Conservation (phyloP, 2,329 filamentous ascomycete genomes). For the Metarhizium humberi region DNA sequence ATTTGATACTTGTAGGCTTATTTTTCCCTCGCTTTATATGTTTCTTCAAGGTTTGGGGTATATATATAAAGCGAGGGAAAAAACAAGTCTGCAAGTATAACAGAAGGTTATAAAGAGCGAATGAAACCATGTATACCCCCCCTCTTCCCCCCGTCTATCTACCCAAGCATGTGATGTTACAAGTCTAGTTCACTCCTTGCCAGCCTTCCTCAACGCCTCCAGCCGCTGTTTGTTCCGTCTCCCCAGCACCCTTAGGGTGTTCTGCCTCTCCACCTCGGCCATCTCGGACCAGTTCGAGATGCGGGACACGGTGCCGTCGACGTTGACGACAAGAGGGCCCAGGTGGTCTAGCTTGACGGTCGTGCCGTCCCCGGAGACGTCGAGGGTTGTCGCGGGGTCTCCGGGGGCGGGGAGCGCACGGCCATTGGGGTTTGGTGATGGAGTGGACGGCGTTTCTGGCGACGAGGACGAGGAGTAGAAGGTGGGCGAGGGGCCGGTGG, state of each 20-base stretch:
- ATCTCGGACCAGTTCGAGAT: constrained; percentile 68
- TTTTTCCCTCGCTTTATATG: too few relatives aligned
- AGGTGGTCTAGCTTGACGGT: constrained; percentile 55
- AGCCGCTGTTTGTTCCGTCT: constrained; percentile 59
- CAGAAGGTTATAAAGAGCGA: too few relatives aligned
- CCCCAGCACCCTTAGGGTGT: constrained; percentile 56
- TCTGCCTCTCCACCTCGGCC: constrained; percentile 57
- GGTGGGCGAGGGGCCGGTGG: neutral
- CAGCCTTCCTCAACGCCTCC: constrained; percentile 33
- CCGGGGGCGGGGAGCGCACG: constrained; percentile 18
- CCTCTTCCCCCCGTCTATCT: too few relatives aligned
- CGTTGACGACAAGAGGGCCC: constrained; percentile 65
- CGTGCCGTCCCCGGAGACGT: constrained; percentile 20
- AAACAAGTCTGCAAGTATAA: too few relatives aligned
- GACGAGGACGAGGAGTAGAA: neutral
- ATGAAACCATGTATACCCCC: too few relatives aligned
- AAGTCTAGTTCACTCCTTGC: constrained; percentile 6
- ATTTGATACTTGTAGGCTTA: too few relatives aligned
- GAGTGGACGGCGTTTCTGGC: neutral
- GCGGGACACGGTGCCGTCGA: constrained; percentile 60
- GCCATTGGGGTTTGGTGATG: constrained; percentile 3
- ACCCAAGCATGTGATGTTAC: neutral
- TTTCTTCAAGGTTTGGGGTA: too few relatives aligned
- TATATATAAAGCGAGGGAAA: too few relatives aligned
- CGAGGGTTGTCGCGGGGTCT: constrained; percentile 15